A percentile compares a stretch with the other conserved stretches of the same genome.
phyloP scores from a whole-genome alignment of 345 rosid genomes.

The Geranium rotundifolium region DNA sequence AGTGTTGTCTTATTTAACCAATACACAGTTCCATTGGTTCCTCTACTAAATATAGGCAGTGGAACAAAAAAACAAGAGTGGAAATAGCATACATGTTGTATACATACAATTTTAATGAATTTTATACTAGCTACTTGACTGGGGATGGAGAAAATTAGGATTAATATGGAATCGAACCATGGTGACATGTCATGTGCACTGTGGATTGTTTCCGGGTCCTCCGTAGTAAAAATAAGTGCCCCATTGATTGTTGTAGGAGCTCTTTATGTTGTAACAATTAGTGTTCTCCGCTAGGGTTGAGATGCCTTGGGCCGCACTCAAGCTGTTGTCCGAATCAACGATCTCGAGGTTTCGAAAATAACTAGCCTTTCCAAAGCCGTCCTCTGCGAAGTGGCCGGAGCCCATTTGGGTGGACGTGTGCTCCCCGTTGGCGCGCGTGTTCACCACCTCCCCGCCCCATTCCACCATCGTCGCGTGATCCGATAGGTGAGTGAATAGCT shows the following conservation, averaged over 20 bases:
- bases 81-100: not conserved
- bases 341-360: constrained; percentile 82
- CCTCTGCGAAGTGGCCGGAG: constrained; percentile 80
- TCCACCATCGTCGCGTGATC: constrained; percentile 91
- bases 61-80: not conserved
- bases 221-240: constrained; percentile 90
- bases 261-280: constrained; percentile 77
- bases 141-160: not conserved
- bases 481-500: constrained; percentile 76
- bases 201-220: constrained; percentile 75
- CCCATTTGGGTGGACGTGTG: constrained; percentile 98
- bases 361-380: constrained; percentile 77
- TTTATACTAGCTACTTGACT: not conserved
- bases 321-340: constrained; percentile 80
- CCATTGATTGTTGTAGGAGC: constrained; percentile 71
- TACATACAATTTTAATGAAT: not conserved
- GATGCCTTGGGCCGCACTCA: constrained; percentile 50
- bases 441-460: constrained; percentile 97
- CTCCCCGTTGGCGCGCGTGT: constrained; percentile 61
- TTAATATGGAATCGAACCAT: not conserved
- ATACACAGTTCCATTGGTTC: not conserved
- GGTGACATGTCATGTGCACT: constrained; percentile 37
- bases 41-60: not conserved
- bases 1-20: not conserved
- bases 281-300: constrained; percentile 75